phyloP scores from a whole-genome alignment of 805 yeast species.

The Candida suzukii region DNA sequence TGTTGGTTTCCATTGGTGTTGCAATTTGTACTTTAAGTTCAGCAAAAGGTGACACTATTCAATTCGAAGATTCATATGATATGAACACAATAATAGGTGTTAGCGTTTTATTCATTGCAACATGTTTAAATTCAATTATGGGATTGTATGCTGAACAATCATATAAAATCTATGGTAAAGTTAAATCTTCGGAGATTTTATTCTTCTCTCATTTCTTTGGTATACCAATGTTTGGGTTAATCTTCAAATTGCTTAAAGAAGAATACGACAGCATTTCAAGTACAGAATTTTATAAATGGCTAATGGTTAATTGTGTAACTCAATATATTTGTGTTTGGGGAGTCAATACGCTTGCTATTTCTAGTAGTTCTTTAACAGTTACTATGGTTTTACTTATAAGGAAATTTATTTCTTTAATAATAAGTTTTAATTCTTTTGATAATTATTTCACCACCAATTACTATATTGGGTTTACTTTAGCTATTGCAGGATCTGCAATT shows the following conservation, averaged over 20 bases:
- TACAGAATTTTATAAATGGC: slow-evolving; percentile 11
- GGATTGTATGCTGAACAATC: slow-evolving; percentile 52
- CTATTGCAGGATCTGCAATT: slow-evolving; percentile 48
- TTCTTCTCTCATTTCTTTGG: slow-evolving; percentile 55
- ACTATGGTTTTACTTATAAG: slow-evolving; percentile 54
- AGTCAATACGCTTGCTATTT: slow-evolving; percentile 54
- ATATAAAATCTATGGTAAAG: slow-evolving; percentile 39
- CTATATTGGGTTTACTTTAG: slow-evolving; percentile 41
- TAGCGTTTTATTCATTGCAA: slow-evolving; percentile 20
- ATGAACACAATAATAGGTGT: slow-evolving; percentile 2
- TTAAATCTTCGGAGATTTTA: slow-evolving; percentile 56
- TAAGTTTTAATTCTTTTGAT: slow-evolving; percentile 49
- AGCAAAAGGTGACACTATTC: neutral
- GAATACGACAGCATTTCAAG: slow-evolving; percentile 8
- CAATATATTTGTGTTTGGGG: slow-evolving; percentile 62
- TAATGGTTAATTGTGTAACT: slow-evolving; percentile 40
- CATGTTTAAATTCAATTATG: slow-evolving; percentile 46
- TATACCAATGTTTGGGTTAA: slow-evolving; percentile 42
- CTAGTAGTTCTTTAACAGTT: slow-evolving; percentile 55
- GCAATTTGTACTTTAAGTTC: slow-evolving; percentile 26
- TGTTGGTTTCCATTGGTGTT: slow-evolving; percentile 49
- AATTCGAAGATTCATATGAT: neutral
- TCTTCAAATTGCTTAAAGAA: slow-evolving; percentile 17
- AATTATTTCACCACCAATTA: slow-evolving; percentile 32
- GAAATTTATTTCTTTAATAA: slow-evolving; percentile 50